Evolutionary conservation across 2,329 filamentous ascomycete genomes (phyloP), one percentile per base, ranked within the genome.

Genomic region (Fusarium robinianum): DNA sequence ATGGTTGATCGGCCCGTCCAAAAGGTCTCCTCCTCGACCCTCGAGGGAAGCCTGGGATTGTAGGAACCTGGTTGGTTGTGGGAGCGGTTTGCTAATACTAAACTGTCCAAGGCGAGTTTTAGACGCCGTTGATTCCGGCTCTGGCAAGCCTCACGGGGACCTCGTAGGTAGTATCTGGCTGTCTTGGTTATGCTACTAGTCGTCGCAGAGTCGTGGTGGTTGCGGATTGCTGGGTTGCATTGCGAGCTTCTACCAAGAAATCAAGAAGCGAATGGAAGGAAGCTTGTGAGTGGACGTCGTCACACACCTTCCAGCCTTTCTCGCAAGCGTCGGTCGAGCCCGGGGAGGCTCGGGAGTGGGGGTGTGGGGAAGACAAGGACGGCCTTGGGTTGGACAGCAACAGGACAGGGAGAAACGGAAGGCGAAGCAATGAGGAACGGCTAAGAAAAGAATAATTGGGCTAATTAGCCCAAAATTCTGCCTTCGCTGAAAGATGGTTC

Each of bases 1-100:
- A 33, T 31, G 34, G 40, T 15, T 55, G 49, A 51, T 57, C 55
- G 52, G 51, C 46, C 54, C 53, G 51, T 38, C 46, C 52, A 52
- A 50, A 30, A 53, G 46, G 46, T 54, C 46, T n/a, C n/a, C n/a
- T n/a, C 36, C 45, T 43, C 22, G 14, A 12, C 11, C 14, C 8
- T n/a, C 12, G 18, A 41, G 15, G 21, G 46, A 32, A 54, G 51
- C 50, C 50, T 54, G 50, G 46, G 41, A 54, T 42, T 38, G 35
- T 27, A 42, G 35, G 26, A 22, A 21, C 30, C 10, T 35, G 46
- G 49, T 59, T 59, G 56, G 56, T 17, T 23, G 18, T 18, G 24
- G 21, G 29, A 16, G 8, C 18, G 32, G 26, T 26, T 54, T 31
- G 43, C 23, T 33, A 38, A 44, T 50, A 17, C 19, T 31, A 27